Conservation (phyloP, 352 stramenopile genomes). For the Phytophthora megakarya region DNA sequence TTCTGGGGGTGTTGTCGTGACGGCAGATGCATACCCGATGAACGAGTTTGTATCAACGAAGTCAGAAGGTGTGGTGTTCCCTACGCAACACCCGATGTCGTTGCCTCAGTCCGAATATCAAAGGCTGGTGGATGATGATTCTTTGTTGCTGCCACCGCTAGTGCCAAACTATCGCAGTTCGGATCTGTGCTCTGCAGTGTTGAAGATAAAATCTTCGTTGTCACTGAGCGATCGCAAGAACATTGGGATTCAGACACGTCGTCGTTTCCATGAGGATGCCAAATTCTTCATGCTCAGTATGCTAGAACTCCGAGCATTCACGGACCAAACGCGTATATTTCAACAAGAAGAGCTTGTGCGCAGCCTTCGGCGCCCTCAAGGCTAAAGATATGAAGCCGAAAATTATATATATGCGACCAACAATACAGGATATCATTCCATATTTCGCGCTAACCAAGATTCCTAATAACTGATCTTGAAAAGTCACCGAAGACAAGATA, state of each 20-base stretch:
- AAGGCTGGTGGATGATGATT: conserved; percentile 22
- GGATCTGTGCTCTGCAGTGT: conserved; percentile 26
- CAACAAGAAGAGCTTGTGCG: not conserved
- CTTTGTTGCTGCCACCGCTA: conserved; percentile 17
- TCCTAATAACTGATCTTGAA: not conserved
- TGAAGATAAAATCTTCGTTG: conserved; percentile 23
- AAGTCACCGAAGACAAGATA: not conserved
- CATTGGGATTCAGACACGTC: conserved; percentile 32
- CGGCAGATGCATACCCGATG: conserved; percentile 62
- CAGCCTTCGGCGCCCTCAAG: conserved; percentile 22
- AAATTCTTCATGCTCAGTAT: conserved; percentile 55
- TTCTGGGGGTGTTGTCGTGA: conserved; percentile 48
- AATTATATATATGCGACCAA: too few species aligned
- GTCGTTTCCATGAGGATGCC: conserved; percentile 53
- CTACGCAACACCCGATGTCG: conserved; percentile 12
- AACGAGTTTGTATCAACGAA: conserved; percentile 50
- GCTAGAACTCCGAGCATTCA: conserved; percentile 39
- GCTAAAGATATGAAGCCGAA: conserved; percentile 21
- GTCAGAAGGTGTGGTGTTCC: conserved; percentile 21
- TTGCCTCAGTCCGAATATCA: conserved; percentile 9
- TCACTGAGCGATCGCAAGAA: conserved; percentile 29
- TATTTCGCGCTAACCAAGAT: not conserved
- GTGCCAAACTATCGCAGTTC: conserved; percentile 12
- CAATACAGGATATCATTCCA: too few species aligned
- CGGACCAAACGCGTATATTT: conserved; percentile 6